A percentile compares a stretch with the other conserved stretches of the same genome.
These are phyloP conservation scores for Phialophora expanda DNA, from an alignment of 2,329 filamentous ascomycete genomes.

Conservation along the genomic window DNA sequence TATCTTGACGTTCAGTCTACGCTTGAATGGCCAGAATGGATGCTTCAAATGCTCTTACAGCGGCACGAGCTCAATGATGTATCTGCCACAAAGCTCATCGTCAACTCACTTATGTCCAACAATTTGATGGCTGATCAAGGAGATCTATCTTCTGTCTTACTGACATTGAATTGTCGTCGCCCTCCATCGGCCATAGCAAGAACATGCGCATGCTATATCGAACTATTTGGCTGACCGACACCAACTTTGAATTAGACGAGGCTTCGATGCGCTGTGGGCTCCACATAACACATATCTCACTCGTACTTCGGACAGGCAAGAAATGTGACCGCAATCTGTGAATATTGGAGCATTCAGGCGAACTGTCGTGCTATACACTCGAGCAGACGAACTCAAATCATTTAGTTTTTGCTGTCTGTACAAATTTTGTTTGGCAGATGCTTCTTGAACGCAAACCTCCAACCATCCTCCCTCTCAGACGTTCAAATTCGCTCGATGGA, in stretches of 20 bases:
- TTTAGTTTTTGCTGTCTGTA: not conserved
- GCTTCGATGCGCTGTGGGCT: not conserved
- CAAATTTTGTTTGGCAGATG: not conserved
- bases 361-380: not conserved
- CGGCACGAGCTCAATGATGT: not conserved
- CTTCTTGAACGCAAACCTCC: not conserved
- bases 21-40: not conserved
- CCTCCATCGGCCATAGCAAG: not conserved
- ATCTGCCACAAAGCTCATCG: not conserved
- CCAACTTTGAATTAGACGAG: not conserved
- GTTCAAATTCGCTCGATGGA: not conserved
- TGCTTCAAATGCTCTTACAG: not conserved
- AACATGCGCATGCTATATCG: not conserved
- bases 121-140: not conserved
- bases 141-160: not conserved
- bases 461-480: not conserved
- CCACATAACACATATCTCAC: not conserved
- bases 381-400: not conserved
- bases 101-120: not conserved
- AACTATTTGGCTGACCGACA: not conserved
- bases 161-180: not conserved
- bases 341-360: not conserved
- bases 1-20: not conserved
- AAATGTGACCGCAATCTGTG: not conserved
- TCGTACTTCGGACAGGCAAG: not conserved